A percentile compares a stretch with the other conserved stretches of the same genome.
Conservation (phyloP, 306 rosid genomes). For the Trichosanthes cucumerina region DNA sequence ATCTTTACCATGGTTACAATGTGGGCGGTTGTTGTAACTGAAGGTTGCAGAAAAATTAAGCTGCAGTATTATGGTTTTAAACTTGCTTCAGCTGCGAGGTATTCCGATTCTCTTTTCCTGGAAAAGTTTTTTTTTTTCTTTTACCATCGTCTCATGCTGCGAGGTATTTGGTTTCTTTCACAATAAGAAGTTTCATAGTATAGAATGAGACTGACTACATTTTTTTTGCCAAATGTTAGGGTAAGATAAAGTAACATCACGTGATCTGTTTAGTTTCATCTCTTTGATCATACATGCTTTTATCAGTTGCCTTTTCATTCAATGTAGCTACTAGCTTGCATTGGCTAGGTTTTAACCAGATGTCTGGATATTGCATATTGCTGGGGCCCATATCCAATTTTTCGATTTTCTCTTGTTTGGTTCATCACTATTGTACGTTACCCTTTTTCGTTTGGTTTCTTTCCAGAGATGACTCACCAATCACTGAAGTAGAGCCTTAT, state of each 20-base stretch:
- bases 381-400: not conserved
- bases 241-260: not conserved
- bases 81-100: conserved; percentile 98
- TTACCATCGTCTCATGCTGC: not conserved
- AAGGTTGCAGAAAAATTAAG: conserved; percentile 95
- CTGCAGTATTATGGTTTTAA: conserved; percentile 93
- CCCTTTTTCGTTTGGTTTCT: conserved; percentile 18
- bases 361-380: not conserved
- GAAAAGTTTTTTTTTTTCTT: not conserved
- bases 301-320: not conserved
- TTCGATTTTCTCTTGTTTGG: not conserved
- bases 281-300: not conserved
- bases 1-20: conserved; percentile 83
- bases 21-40: conserved; percentile 99
- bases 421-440: not conserved
- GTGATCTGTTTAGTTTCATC: not conserved
- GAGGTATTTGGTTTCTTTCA: not conserved
- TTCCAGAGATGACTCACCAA: conserved; percentile 81
- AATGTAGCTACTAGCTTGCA: not conserved
- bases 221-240: not conserved
- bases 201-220: not conserved
- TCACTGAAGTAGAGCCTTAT: conserved; percentile 97
- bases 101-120: not conserved
- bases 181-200: not conserved
- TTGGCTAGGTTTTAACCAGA: not conserved